Percentiles rank a stretch among this genome's conserved stretches.
Conservation (phyloP, 352 stramenopile species). For the Phytophthora rubi region DNA sequence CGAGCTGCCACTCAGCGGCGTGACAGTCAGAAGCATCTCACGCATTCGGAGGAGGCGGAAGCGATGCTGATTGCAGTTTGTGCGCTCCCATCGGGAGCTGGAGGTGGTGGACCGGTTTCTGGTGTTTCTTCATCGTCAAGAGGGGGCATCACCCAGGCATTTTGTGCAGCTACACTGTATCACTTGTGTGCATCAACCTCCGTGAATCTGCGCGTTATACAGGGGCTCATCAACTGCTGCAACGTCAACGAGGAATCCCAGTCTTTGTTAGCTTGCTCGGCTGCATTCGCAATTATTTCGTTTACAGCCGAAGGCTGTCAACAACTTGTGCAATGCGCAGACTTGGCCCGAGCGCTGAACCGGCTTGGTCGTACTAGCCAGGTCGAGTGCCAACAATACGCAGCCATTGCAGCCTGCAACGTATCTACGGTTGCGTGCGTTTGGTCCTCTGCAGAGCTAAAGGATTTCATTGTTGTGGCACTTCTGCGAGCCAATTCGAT, state of each 20-base stretch:
- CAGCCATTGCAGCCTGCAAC: conserved; percentile 81
- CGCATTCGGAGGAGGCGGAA: conserved; percentile 52
- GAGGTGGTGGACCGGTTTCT: neutral
- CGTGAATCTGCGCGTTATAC: conserved; percentile 54
- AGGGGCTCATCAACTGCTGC: conserved; percentile 72
- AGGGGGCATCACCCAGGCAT: conserved; percentile 58
- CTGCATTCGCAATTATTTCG: conserved; percentile 82
- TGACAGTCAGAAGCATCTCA: conserved; percentile 51
- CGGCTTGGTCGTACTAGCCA: conserved; percentile 72
- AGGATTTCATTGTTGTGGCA: conserved; percentile 85
- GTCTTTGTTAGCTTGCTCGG: conserved; percentile 72
- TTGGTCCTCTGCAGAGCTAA: conserved; percentile 76
- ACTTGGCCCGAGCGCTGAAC: conserved; percentile 75
- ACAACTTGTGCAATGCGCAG: conserved; percentile 48
- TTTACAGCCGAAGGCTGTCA: conserved; percentile 69
- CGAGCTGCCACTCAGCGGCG: conserved; percentile 60
- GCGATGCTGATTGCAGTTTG: conserved; percentile 59
- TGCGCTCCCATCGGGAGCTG: conserved; percentile 31
- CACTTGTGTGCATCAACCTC: conserved; percentile 70
- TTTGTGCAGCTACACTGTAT: conserved; percentile 78
- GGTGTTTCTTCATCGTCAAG: conserved; percentile 4
- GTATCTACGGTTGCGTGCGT: conserved; percentile 72
- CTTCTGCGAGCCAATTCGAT: conserved; percentile 77
- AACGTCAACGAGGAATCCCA: conserved; percentile 76
- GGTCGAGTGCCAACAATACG: conserved; percentile 82